Evolutionary conservation across 228 moss, liverwort and hornwort genomes (phyloP).

Genomic region (Sphagnum fallax): DNA sequence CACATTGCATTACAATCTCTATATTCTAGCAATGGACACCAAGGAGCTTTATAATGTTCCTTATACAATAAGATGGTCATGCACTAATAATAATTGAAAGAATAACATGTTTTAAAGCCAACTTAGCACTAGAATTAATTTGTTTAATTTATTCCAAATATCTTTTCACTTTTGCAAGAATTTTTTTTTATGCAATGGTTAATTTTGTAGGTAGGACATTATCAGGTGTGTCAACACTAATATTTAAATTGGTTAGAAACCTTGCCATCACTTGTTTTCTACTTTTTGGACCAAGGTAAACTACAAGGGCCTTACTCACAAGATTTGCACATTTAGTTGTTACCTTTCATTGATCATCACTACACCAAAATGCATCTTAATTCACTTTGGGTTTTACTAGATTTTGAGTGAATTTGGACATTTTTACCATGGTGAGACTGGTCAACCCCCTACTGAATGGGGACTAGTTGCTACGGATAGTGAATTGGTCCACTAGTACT

Average conservation of each 20-base stretch:
- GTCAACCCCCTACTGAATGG: too few relatives aligned
- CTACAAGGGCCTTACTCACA: not conserved
- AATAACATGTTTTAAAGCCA: not conserved
- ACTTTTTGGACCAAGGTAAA: not conserved
- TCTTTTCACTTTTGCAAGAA: not conserved
- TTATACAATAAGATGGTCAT: not conserved
- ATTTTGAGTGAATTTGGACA: too few relatives aligned
- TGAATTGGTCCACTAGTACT: too few relatives aligned
- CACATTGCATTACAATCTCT: not conserved
- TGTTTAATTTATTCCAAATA: not conserved
- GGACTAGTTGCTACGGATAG: too few relatives aligned
- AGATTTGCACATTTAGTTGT: not conserved
- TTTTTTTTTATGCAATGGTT: not conserved
- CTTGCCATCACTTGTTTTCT: constrained; percentile 1
- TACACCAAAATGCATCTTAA: too few relatives aligned
- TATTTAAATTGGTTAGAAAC: not conserved
- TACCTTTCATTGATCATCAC: not conserved
- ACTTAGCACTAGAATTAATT: not conserved
- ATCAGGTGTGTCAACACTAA: not conserved
- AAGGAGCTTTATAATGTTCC: not conserved
- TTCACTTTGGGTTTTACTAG: too few relatives aligned
- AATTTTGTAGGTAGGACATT: not conserved
- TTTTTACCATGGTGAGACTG: too few relatives aligned
- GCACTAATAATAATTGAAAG: not conserved
- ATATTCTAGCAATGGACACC: not conserved